Percentiles rank a stretch among this genome's conserved stretches.
These are phyloP conservation scores for Cladorrhinum sp. DNA, from an alignment of 2,329 filamentous ascomycete genomes.

Conservation along the genomic window DNA sequence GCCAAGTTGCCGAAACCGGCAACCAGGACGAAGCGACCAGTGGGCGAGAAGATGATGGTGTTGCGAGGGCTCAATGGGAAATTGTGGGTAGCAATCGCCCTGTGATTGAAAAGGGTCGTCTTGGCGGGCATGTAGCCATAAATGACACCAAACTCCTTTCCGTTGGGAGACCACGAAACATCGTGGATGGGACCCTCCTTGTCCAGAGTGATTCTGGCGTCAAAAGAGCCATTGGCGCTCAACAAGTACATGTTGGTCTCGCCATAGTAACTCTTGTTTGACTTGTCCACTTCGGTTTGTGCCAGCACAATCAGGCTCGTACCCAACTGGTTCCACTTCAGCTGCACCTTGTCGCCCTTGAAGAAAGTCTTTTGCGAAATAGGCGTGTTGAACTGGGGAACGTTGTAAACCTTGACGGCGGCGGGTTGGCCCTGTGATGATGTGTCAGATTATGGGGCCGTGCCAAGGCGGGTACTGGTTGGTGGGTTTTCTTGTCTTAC, in stretches of 20 bases:
- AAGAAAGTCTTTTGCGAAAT: conserved; percentile 98
- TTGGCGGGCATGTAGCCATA: conserved; percentile 99
- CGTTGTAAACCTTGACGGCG: conserved; percentile 88
- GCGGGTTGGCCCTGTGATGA: conserved; percentile 76
- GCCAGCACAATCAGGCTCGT: conserved; percentile 91
- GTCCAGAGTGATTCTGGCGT: conserved; percentile 86
- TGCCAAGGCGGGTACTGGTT: background rate
- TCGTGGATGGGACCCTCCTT: conserved; percentile 96
- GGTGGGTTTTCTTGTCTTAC: conserved; percentile 43
- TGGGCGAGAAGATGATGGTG: conserved; percentile 91
- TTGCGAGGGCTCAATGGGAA: conserved; percentile 89
- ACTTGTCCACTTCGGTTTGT: conserved; percentile 96
- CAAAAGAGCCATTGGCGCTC: conserved; percentile 85
- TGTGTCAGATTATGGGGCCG: background rate
- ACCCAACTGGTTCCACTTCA: conserved; percentile 95
- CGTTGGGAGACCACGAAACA: conserved; percentile 97
- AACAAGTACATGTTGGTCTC: conserved; percentile 96
- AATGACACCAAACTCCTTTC: conserved; percentile 94
- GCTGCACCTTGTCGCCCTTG: conserved; percentile 97
- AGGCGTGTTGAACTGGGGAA: conserved; percentile 77
- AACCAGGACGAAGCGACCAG: conserved; percentile 87
- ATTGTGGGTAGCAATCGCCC: conserved; percentile 75
- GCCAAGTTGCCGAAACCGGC: conserved; percentile 97
- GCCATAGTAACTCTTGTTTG: conserved; percentile 98
- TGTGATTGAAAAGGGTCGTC: conserved; percentile 94